phyloP scores from a whole-genome alignment of 1,139 yeast genomes.

The Candida sojae region DNA sequence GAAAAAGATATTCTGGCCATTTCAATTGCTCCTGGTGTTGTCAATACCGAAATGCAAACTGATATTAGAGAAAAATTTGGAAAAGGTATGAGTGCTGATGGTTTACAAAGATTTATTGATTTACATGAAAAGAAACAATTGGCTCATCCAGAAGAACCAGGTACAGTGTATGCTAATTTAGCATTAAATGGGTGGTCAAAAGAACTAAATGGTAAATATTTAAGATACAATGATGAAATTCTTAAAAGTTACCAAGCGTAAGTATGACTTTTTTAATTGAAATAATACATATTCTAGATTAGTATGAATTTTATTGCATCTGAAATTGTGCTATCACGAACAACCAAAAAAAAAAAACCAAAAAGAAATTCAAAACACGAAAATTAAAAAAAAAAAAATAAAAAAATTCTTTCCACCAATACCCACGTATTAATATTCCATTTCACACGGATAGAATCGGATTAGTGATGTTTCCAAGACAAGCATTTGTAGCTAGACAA shows the following conservation, averaged over 20 bases:
- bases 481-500: constrained; percentile 9
- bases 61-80: constrained; percentile 67
- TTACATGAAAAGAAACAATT: constrained; percentile 57
- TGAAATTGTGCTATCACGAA: background rate
- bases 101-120: constrained; percentile 59
- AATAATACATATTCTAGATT: background rate
- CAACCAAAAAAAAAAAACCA: background rate
- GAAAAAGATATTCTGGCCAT: constrained; percentile 60
- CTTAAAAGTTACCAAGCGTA: constrained; percentile 9
- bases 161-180: constrained; percentile 62
- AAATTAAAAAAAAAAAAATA: constrained; percentile 1
- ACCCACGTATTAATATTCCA: background rate
- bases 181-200: constrained; percentile 58
- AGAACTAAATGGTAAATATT: constrained; percentile 61
- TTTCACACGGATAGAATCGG: too few species aligned
- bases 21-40: constrained; percentile 92
- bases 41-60: constrained; percentile 82
- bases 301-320: background rate
- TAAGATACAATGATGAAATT: constrained; percentile 56
- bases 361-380: background rate
- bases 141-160: constrained; percentile 71
- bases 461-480: constrained; percentile 11
- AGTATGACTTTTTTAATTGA: background rate
- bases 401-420: background rate
- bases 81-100: constrained; percentile 55